Percentiles rank a stretch among this genome's conserved stretches.
Evolutionary conservation across 2,329 filamentous ascomycete species (phyloP).

Genomic region (Colletotrichum sp.): DNA sequence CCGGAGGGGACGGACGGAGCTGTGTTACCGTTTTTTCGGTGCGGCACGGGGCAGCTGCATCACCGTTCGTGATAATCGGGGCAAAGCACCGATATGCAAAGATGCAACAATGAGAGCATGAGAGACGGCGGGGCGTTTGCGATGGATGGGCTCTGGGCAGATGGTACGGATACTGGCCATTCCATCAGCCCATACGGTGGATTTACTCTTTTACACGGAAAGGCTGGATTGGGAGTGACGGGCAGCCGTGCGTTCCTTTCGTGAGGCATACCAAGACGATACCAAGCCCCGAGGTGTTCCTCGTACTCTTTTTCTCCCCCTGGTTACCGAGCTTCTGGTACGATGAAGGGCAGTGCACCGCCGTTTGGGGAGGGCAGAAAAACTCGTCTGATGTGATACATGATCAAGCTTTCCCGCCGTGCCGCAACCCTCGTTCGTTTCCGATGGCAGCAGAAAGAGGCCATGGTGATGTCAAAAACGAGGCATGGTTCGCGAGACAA

Average conservation of each 20-base stretch:
- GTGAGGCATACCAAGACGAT: not conserved
- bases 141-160: not conserved
- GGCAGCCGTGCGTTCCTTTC: not conserved
- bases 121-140: not conserved
- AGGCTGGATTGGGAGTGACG: not conserved
- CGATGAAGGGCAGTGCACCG: not conserved
- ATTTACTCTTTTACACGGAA: not conserved
- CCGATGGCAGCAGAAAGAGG: not conserved
- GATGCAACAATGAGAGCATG: constrained; percentile 9
- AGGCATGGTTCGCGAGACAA: not conserved
- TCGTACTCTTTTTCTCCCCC: not conserved
- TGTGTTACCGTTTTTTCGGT: not conserved
- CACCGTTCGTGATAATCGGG: not conserved
- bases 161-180: not conserved
- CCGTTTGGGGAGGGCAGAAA: not conserved
- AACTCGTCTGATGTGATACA: constrained; percentile 5
- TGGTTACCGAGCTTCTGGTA: not conserved
- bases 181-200: not conserved
- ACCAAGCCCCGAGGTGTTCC: not conserved
- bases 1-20: not conserved
- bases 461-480: not conserved
- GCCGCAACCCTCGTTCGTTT: not conserved
- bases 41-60: not conserved
- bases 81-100: not conserved
- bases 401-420: not conserved